phyloP scores from a whole-genome alignment of 2,329 filamentous ascomycete species.

The Berkeleyomyces rouxiae region DNA sequence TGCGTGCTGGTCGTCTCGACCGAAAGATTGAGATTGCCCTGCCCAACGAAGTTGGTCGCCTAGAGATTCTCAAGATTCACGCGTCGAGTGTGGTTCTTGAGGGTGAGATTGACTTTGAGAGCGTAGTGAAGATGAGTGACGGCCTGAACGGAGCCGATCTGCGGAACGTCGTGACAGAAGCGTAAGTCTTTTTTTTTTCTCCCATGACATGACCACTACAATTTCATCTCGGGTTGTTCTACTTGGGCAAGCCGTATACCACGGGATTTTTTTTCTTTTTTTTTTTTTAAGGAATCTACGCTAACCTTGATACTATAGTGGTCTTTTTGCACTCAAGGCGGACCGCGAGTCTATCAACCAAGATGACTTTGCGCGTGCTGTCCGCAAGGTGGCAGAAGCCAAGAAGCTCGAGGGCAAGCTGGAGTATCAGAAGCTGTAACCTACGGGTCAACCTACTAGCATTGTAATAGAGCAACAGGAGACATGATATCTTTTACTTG shows the following conservation, averaged over 20 bases:
- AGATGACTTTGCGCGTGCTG: conserved; percentile 98
- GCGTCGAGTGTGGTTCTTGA: conserved; percentile 71
- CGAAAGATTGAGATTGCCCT: conserved; percentile 96
- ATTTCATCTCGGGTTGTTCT: not conserved
- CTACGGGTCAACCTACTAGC: not conserved
- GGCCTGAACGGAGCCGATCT: conserved; percentile 94
- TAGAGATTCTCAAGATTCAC: conserved; percentile 98
- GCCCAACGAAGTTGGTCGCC: conserved; percentile 85
- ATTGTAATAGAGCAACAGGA: not conserved
- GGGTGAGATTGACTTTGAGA: conserved; percentile 96
- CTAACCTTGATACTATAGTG: conserved; percentile 35
- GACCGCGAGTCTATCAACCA: conserved; percentile 93
- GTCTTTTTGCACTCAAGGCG: conserved; percentile 95
- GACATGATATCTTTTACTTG: not conserved
- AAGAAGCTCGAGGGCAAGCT: conserved; percentile 98
- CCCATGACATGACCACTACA: not conserved
- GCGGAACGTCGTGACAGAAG: conserved; percentile 94
- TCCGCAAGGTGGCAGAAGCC: conserved; percentile 87
- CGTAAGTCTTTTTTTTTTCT: conserved; percentile 45
- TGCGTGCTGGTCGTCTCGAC: conserved; percentile 85
- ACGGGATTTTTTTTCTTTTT: not conserved
- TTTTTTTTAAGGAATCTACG: conserved; percentile 16
- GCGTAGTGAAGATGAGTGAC: conserved; percentile 99
- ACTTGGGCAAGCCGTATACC: not conserved
- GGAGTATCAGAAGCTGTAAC: conserved; percentile 86